Conservation (phyloP, 345 rosid species). For the Gynandropsis gynandra region DNA sequence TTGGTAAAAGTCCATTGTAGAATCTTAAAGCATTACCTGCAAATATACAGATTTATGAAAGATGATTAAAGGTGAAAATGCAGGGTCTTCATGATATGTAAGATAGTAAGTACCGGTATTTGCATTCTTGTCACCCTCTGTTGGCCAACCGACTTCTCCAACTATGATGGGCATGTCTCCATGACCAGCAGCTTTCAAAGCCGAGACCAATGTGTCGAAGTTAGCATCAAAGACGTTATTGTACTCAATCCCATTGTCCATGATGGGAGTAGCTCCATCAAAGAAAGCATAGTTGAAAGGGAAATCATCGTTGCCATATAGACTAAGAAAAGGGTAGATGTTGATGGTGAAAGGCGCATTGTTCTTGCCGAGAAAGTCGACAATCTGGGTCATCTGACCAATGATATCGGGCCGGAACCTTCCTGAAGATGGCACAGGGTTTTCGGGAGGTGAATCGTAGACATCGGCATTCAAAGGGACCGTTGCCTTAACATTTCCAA, state of each 20-base stretch:
- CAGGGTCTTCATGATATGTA: too few relatives aligned
- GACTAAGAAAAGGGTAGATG: constrained; percentile 79
- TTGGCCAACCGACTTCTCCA: constrained; percentile 79
- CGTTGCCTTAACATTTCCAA: constrained; percentile 62
- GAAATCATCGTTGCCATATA: constrained; percentile 55
- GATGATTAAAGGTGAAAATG: not conserved
- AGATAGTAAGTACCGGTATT: constrained; percentile 17
- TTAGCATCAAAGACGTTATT: constrained; percentile 72
- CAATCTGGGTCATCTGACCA: constrained; percentile 49
- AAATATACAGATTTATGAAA: not conserved
- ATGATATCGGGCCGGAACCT: constrained; percentile 50
- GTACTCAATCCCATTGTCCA: constrained; percentile 48
- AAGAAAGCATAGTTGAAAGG: constrained; percentile 72
- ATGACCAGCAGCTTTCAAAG: constrained; percentile 45
- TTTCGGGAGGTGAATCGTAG: constrained; percentile 42
- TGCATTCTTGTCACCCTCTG: constrained; percentile 68
- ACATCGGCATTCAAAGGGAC: constrained; percentile 73
- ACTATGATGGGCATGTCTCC: constrained; percentile 50
- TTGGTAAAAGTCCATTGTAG: constrained; percentile 53
- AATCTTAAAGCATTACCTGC: constrained; percentile 44
- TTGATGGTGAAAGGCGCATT: constrained; percentile 62
- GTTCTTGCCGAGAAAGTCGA: constrained; percentile 47
- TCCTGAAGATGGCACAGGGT: constrained; percentile 58
- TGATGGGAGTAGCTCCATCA: constrained; percentile 49
- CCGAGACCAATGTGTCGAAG: constrained; percentile 61